Evolutionary conservation across 1,284 basidiomycete genomes (phyloP), one percentile per base, ranked within the genome.

Genomic region (Sparassis latifolia): DNA sequence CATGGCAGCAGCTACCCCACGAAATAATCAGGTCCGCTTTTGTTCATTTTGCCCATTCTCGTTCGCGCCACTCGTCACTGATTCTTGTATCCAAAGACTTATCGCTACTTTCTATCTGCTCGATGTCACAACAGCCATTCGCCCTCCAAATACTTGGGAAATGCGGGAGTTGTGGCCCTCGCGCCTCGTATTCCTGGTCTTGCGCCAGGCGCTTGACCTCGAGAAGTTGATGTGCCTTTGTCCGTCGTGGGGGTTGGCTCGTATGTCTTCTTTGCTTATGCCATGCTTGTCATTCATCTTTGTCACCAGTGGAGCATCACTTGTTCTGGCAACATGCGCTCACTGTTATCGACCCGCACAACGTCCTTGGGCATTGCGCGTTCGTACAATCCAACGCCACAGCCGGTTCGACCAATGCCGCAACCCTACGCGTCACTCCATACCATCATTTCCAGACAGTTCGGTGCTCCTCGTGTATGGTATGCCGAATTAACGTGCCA

Each of bases 401-500:
- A 51, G 66, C 60, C 50, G 52, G 63, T 50, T 65, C 66, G 33
- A 58, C 43, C 55, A 37, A 59, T 51, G 58, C 65, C 10, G 48
- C 60, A 7, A 52, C 60, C 6, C 41, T 62, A 10, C 71, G 70
- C 48, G 51, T 72, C 52, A 66, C 70, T 5, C 66, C 70, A 32
- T 72, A 69, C 54, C 67, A 65, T 46, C 74, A 77, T 54, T 79
- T 71, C 59, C 71, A 70, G 6, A 65, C 68, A 44, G 69, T 77
- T 60, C 57, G 65, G 43, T 53, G 53, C 10, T 65, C 64, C 31
- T 77, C 75, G 29, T 89, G 86, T 66, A 62, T 75, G 40, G 75
- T 87, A n/a, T 89, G 86, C 66, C 77, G 86, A 9, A 70, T 89
- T 60, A 88, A 86, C 63, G 66, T 65, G 4, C 82, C 86, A 0